Conservation (phyloP, 495 filamentous ascomycete species). For the Usnea hakonensis region DNA sequence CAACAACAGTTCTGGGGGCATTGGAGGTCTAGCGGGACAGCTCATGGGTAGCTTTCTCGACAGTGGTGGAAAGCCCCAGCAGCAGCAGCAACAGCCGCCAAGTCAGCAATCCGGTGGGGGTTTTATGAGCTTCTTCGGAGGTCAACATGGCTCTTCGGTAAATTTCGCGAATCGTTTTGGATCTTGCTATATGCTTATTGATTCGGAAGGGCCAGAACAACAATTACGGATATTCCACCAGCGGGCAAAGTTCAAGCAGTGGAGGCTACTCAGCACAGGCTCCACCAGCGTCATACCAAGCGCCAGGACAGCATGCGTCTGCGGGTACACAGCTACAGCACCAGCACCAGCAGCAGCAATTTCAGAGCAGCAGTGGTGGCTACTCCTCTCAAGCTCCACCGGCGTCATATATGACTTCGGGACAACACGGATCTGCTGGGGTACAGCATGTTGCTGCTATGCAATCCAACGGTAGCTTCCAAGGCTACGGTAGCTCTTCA, state of each 20-base stretch:
- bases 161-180: neutral
- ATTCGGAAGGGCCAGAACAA: constrained; percentile 22
- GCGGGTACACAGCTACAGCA: constrained; percentile 6
- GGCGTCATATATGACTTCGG: neutral
- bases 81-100: constrained; percentile 24
- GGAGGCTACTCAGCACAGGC: constrained; percentile 33
- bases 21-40: constrained; percentile 29
- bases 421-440: neutral
- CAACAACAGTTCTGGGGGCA: constrained; percentile 21
- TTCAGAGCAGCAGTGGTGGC: neutral
- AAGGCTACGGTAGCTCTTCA: neutral
- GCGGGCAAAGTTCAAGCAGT: constrained; percentile 23
- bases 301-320: constrained; percentile 23
- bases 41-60: constrained; percentile 31
- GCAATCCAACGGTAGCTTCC: neutral
- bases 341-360: neutral
- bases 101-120: constrained; percentile 16
- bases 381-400: constrained; percentile 1
- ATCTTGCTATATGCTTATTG: constrained; percentile 1
- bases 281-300: constrained; percentile 34
- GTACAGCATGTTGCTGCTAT: neutral
- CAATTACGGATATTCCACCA: constrained; percentile 30
- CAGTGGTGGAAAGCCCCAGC: constrained; percentile 29
- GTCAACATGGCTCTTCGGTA: constrained; percentile 31
- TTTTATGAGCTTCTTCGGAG: constrained; percentile 23